Conservation (phyloP, 2,329 filamentous ascomycete genomes). For the Raffaelea albimanens region DNA sequence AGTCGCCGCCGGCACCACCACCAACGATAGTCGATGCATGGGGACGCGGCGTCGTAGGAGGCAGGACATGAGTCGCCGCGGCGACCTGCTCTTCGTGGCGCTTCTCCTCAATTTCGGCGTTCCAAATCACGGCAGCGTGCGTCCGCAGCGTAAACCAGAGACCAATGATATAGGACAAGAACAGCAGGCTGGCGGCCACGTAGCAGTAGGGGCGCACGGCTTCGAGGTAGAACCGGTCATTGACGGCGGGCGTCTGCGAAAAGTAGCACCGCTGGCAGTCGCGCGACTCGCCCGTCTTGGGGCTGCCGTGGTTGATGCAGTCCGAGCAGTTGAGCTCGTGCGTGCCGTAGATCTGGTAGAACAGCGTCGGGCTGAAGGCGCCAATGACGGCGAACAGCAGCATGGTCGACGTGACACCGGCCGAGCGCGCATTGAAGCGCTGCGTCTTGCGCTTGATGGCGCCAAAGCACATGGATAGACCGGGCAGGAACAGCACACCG, state of each 20-base stretch:
- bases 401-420: constrained; percentile 97
- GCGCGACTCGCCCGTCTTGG: constrained; percentile 27
- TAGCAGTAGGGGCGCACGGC: constrained; percentile 92
- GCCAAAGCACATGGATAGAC: constrained; percentile 96
- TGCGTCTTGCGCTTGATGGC: constrained; percentile 97
- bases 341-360: constrained; percentile 97
- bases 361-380: constrained; percentile 89
- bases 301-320: constrained; percentile 39
- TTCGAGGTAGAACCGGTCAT: constrained; percentile 81
- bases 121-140: constrained; percentile 96
- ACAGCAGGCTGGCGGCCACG: constrained; percentile 74
- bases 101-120: constrained; percentile 71
- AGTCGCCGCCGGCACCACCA: constrained; percentile 30
- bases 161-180: constrained; percentile 87
- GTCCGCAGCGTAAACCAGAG: constrained; percentile 93
- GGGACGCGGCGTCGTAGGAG: background rate
- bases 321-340: constrained; percentile 85
- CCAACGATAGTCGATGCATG: background rate
- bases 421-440: constrained; percentile 92
- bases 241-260: constrained; percentile 71
- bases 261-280: constrained; percentile 95
- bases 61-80: background rate
- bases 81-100: constrained; percentile 44
- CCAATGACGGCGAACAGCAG: constrained; percentile 91
- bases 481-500: constrained; percentile 87